These are phyloP conservation scores for Funneliformis geosporum DNA, from an alignment of 192 early-diverging fungal species.

Conservation along the genomic window DNA sequence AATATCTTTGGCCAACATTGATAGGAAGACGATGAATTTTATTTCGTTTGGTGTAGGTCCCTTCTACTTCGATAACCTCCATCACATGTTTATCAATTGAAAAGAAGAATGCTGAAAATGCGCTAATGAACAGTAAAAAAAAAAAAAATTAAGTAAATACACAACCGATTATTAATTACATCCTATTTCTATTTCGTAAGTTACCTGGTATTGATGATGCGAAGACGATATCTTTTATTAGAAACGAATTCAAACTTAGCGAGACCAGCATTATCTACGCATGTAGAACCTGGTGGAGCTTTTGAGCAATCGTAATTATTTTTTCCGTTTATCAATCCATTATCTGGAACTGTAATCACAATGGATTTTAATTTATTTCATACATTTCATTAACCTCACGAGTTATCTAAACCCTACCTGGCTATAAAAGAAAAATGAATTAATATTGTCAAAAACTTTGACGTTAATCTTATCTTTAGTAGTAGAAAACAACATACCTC, in stretches of 20 bases:
- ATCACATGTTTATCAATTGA: constrained; percentile 46
- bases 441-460: not conserved
- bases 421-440: constrained; percentile 30
- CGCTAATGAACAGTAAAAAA: constrained; percentile 12
- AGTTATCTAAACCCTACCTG: too few relatives aligned
- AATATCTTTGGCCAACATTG: constrained; percentile 47
- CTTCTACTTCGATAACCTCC: constrained; percentile 45
- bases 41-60: constrained; percentile 35
- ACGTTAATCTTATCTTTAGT: not conserved
- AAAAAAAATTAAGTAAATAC: not conserved
- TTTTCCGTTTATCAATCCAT: constrained; percentile 66
- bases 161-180: not conserved
- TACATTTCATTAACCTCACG: too few relatives aligned
- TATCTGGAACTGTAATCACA: constrained; percentile 67
- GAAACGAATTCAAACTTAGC: constrained; percentile 62
- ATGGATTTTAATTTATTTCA: too few relatives aligned
- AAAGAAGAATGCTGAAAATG: constrained; percentile 38
- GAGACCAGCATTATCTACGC: not conserved
- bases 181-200: not conserved
- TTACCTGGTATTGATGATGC: constrained; percentile 69
- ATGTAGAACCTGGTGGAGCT: not conserved
- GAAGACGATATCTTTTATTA: constrained; percentile 82
- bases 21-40: constrained; percentile 37
- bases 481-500: not conserved
- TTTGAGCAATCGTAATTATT: constrained; percentile 32